Percentiles rank a stretch among this genome's conserved stretches.
These are phyloP conservation scores for Miscanthus sacchariflorus DNA, from an alignment of 202 grass and related monocot species.

Conservation along the genomic window DNA sequence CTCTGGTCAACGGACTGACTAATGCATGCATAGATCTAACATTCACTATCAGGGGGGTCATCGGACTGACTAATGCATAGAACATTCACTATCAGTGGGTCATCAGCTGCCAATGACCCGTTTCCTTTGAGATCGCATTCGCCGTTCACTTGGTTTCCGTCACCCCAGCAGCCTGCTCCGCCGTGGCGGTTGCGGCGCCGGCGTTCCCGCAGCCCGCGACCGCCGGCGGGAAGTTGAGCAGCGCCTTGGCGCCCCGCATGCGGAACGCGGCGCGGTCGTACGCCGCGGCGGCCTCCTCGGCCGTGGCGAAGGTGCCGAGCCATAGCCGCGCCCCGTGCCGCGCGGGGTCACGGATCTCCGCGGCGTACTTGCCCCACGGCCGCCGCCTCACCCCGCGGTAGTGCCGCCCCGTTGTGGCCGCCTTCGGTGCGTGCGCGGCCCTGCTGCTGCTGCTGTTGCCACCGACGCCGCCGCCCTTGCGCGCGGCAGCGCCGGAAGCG, in stretches of 20 bases:
- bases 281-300: conserved; percentile 76
- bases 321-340: conserved; percentile 76
- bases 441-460: conserved; percentile 14
- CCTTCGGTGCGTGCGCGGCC: conserved; percentile 19
- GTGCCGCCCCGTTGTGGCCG: conserved; percentile 43
- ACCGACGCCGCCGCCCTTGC: neutral
- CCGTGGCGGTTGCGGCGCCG: neutral
- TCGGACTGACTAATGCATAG: too few relatives aligned
- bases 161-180: conserved; percentile 15
- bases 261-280: conserved; percentile 90
- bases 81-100: neutral
- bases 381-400: conserved; percentile 80
- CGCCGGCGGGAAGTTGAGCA: conserved; percentile 78
- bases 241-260: conserved; percentile 81
- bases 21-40: neutral
- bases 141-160: neutral
- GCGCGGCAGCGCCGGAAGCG: neutral
- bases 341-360: conserved; percentile 91
- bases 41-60: neutral
- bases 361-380: conserved; percentile 97
- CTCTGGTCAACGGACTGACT: neutral
- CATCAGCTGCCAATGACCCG: neutral
- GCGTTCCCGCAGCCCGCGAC: neutral
- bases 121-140: neutral
- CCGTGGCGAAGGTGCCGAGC: conserved; percentile 95